Percentiles rank a stretch among this genome's conserved stretches.
These are phyloP conservation scores for Trypanosoma congolense DNA, from an alignment of 208 protist species.

Conservation along the genomic window DNA sequence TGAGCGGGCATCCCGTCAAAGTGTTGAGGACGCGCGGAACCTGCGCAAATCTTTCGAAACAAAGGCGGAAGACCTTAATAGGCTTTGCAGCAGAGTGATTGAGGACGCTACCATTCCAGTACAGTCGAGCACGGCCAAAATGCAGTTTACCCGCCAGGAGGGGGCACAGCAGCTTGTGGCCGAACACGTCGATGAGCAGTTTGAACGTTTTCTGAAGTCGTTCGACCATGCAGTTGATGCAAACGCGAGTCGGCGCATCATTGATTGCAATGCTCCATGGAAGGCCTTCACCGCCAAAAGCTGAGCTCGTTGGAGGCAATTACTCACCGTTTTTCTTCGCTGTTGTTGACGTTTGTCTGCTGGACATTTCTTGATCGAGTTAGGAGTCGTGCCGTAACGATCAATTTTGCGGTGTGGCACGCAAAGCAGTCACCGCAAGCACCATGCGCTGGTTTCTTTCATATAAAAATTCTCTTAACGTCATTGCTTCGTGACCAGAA, in stretches of 20 bases:
- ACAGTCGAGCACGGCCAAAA: conserved; percentile 78
- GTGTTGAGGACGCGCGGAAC: conserved; percentile 49
- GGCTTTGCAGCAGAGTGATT: conserved; percentile 15
- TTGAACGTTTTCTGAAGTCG: conserved; percentile 82
- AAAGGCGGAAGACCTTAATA: conserved; percentile 20
- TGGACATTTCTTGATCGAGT: too few species aligned
- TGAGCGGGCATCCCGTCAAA: conserved; percentile 30
- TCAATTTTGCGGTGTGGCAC: too few species aligned
- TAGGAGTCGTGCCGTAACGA: too few species aligned
- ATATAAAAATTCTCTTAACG: too few species aligned
- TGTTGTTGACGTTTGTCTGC: too few species aligned
- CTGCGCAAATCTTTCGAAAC: conserved; percentile 28
- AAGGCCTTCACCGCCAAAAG: conserved; percentile 63
- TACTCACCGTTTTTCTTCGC: too few species aligned
- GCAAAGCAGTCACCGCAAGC: too few species aligned
- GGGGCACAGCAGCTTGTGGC: conserved; percentile 61
- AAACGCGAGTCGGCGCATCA: conserved; percentile 29
- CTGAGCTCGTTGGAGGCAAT: too few species aligned
- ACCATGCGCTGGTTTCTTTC: too few species aligned
- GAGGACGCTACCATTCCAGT: conserved; percentile 29
- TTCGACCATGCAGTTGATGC: conserved; percentile 38
- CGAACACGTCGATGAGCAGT: conserved; percentile 83
- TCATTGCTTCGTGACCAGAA: too few species aligned
- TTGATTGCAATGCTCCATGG: conserved; percentile 80
- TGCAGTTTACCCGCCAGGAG: conserved; percentile 66